Conservation (phyloP, 257 asterid species). For the Buddleja alternifolia region DNA sequence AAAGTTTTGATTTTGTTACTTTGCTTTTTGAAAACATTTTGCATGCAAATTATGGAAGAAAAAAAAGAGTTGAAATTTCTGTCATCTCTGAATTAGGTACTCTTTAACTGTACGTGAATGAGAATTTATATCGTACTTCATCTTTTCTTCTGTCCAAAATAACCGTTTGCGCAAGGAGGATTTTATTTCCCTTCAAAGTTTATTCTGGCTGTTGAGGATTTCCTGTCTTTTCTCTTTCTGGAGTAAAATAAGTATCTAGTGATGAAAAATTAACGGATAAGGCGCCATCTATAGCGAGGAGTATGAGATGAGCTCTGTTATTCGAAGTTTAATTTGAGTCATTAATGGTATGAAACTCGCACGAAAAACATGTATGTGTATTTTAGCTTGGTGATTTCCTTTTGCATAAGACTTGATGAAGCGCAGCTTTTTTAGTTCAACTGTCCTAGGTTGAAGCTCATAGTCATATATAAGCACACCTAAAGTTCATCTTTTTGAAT, state of each 20-base stretch:
- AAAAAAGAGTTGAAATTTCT: not conserved
- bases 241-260: not conserved
- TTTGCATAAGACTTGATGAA: not conserved
- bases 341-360: not conserved
- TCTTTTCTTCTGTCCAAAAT: not conserved
- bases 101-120: not conserved
- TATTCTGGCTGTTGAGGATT: constrained; percentile 19
- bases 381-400: not conserved
- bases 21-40: not conserved
- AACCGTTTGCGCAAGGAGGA: not conserved
- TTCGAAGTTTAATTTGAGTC: not conserved
- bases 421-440: not conserved
- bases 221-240: not conserved
- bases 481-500: too few species aligned
- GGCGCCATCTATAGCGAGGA: not conserved
- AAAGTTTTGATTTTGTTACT: not conserved
- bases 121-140: not conserved
- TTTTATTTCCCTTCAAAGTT: not conserved
- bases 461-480: not conserved
- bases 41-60: constrained; percentile 11
- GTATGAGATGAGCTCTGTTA: not conserved
- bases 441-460: not conserved
- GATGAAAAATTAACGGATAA: constrained; percentile 2
- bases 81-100: not conserved
- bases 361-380: not conserved